These are phyloP conservation scores for Lagenaria siceraria DNA, from an alignment of 306 rosid genomes.

Conservation along the genomic window DNA sequence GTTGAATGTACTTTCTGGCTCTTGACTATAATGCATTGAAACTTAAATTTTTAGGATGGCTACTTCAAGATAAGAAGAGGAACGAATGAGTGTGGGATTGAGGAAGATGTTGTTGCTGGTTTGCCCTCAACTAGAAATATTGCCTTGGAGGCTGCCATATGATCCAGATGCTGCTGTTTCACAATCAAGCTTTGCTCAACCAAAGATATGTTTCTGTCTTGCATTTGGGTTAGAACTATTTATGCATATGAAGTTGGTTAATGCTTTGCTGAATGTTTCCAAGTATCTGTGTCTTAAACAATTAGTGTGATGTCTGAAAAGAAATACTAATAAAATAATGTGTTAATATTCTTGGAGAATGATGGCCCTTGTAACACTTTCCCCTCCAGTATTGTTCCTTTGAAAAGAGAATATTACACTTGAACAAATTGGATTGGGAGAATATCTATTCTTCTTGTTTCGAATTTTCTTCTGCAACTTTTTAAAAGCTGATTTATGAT, in stretches of 20 bases:
- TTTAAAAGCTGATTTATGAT: background rate
- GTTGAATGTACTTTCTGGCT: background rate
- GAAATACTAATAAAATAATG: background rate
- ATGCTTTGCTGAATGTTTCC: background rate
- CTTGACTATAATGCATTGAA: background rate
- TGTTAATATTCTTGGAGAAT: background rate
- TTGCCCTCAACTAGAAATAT: conserved; percentile 65
- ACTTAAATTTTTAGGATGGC: conserved; percentile 57
- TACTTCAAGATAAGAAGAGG: conserved; percentile 90
- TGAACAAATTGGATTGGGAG: background rate
- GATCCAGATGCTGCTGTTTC: conserved; percentile 16
- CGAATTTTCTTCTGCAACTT: too few species aligned
- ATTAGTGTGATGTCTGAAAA: background rate
- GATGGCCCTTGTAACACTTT: background rate
- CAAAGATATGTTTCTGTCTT: background rate
- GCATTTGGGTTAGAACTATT: background rate
- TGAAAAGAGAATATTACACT: background rate
- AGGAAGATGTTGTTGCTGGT: conserved; percentile 70
- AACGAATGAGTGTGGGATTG: conserved; percentile 84
- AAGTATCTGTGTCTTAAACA: background rate
- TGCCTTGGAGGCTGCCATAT: conserved; percentile 26
- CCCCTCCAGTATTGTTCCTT: background rate
- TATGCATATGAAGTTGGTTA: background rate
- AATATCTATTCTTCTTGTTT: background rate
- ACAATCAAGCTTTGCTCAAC: background rate